A percentile compares a stretch with the other conserved stretches of the same genome.
Evolutionary conservation across 768 basidiomycete species (phyloP).

Genomic region (Lanmaoa rubissima): DNA sequence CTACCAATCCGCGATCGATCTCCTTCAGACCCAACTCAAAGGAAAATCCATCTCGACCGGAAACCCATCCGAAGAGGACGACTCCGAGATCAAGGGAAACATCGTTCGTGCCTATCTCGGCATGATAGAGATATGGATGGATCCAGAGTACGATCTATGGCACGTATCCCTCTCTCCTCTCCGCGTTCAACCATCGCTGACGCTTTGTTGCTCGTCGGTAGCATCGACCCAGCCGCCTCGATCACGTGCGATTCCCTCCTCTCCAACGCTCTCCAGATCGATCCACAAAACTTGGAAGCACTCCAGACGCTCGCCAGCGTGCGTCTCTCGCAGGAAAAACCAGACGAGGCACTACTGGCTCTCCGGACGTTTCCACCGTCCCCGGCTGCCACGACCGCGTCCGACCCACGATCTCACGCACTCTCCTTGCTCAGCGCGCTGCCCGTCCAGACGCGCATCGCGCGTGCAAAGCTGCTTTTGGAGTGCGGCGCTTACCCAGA

Average conservation of each 20-base stretch:
- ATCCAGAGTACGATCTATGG: conserved; percentile 86
- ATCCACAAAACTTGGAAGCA: conserved; percentile 76
- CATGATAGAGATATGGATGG: conserved; percentile 98
- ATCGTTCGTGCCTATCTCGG: conserved; percentile 79
- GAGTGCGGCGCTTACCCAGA: conserved; percentile 71
- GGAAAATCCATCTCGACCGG: conserved; percentile 58
- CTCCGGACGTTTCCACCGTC: conserved; percentile 21
- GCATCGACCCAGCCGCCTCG: conserved; percentile 81
- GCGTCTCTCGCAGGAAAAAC: conserved; percentile 81
- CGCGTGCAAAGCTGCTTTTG: conserved; percentile 78
- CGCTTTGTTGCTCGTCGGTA: conserved; percentile 27
- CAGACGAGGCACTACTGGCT: conserved; percentile 69
- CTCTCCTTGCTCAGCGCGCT: conserved; percentile 22
- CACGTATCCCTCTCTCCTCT: conserved; percentile 32
- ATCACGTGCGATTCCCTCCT: conserved; percentile 79
- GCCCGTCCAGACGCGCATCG: conserved; percentile 69
- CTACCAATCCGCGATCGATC: conserved; percentile 78
- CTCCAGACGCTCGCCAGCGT: conserved; percentile 81
- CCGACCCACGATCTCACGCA: conserved; percentile 37
- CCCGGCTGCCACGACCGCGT: neutral
- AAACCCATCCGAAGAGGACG: conserved; percentile 32
- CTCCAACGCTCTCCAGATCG: conserved; percentile 64
- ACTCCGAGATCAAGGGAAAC: conserved; percentile 56
- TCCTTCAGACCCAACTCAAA: conserved; percentile 65
- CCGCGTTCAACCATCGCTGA: neutral